phyloP scores from a whole-genome alignment of 495 filamentous ascomycete genomes.

The Lasiosphaeria hispida region DNA sequence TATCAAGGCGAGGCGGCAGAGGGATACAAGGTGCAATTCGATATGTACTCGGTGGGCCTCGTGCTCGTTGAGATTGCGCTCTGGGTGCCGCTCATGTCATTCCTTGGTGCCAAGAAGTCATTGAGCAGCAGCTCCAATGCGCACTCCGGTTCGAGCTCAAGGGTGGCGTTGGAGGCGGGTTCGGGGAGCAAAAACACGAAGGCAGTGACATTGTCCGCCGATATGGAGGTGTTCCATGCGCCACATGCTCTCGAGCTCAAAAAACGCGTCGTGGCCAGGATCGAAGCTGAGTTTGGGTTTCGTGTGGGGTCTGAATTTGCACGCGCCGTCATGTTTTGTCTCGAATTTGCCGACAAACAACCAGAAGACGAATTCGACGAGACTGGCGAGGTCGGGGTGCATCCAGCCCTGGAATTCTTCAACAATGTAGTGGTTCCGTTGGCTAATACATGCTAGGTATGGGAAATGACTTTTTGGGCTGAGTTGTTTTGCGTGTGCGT shows the following conservation, averaged over 20 bases:
- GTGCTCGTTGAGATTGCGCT: slow-evolving; percentile 14
- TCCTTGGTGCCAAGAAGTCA: slow-evolving; percentile 1
- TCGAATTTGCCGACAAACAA: slow-evolving; percentile 1
- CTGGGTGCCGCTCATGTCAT: slow-evolving; percentile 1
- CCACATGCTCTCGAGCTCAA: slow-evolving; percentile 12
- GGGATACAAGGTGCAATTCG: slow-evolving; percentile 11
- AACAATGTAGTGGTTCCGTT: slow-evolving; percentile 12
- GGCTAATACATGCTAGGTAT: background rate
- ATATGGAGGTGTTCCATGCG: slow-evolving; percentile 4
- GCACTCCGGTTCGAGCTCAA: background rate
- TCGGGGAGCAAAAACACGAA: background rate
- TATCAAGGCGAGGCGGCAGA: slow-evolving; percentile 14
- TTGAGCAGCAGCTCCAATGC: background rate
- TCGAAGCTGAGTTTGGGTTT: slow-evolving; percentile 9
- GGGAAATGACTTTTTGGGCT: too few relatives aligned
- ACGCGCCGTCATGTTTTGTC: slow-evolving; percentile 10
- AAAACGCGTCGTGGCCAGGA: background rate
- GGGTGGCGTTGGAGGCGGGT: background rate
- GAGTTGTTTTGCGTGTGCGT: too few relatives aligned
- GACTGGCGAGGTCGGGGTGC: background rate
- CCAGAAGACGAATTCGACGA: background rate
- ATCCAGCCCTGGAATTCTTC: slow-evolving; percentile 16
- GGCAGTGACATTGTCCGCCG: background rate
- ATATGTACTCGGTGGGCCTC: slow-evolving; percentile 11
- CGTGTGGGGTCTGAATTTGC: slow-evolving; percentile 2